These are phyloP conservation scores for Mucuna pruriens DNA, from an alignment of 306 rosid species.

Conservation along the genomic window DNA sequence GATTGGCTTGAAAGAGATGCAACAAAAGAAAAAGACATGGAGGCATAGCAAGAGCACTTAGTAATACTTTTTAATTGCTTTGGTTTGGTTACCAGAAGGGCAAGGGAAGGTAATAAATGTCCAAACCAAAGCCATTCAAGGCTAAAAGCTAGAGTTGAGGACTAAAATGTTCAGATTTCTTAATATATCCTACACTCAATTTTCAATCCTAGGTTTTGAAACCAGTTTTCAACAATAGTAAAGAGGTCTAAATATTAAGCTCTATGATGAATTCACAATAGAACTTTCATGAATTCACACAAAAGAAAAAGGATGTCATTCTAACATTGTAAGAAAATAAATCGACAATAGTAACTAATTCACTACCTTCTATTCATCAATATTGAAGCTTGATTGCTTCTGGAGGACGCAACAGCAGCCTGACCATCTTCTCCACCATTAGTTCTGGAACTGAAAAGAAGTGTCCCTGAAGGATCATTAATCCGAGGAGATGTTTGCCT, in stretches of 20 bases:
- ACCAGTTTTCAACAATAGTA: not conserved
- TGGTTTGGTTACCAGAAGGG: constrained; percentile 3
- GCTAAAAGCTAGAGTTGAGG: not conserved
- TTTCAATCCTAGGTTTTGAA: constrained; percentile 11
- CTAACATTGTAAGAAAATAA: constrained; percentile 12
- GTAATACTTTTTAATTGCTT: constrained; percentile 4
- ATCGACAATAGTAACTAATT: constrained; percentile 36
- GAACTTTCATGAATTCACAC: constrained; percentile 9
- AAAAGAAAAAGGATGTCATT: not conserved
- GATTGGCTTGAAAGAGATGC: not conserved
- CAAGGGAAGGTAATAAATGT: not conserved
- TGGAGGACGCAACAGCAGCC: constrained; percentile 51
- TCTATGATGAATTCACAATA: not conserved
- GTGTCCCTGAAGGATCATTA: constrained; percentile 66
- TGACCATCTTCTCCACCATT: constrained; percentile 73
- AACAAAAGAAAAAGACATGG: constrained; percentile 5
- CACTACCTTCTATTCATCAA: constrained; percentile 73
- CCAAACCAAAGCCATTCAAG: not conserved
- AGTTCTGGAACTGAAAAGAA: constrained; percentile 68
- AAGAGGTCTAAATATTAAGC: not conserved
- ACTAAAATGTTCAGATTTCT: constrained; percentile 17
- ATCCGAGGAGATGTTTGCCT: constrained; percentile 81
- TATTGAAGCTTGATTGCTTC: constrained; percentile 59
- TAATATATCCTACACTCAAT: no score
- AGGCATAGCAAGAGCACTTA: not conserved